Conservation (phyloP, 805 yeast genomes). For the Sungouiozyma intestinalis region DNA sequence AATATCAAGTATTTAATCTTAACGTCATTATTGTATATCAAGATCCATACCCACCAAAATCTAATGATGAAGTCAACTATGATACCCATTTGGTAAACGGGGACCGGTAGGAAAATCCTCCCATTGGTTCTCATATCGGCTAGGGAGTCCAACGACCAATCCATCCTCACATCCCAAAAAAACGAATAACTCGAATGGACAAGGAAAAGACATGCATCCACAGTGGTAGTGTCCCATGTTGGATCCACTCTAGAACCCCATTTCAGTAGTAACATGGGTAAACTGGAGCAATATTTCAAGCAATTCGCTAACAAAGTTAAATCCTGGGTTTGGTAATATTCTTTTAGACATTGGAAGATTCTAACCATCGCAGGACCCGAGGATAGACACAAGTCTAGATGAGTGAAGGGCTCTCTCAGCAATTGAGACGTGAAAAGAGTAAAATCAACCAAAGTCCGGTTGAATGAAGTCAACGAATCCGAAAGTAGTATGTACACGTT, state of each 20-base stretch:
- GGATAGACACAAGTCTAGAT: slow-evolving; percentile 25
- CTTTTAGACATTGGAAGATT: slow-evolving; percentile 70
- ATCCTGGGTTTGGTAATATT: slow-evolving; percentile 38
- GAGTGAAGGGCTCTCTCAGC: slow-evolving; percentile 8
- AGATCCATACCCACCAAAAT: slow-evolving; percentile 63
- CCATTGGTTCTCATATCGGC: slow-evolving; percentile 10
- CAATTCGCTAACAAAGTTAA: slow-evolving; percentile 57
- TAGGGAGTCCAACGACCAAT: slow-evolving; percentile 69
- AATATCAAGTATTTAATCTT: slow-evolving; percentile 53
- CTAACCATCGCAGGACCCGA: slow-evolving; percentile 63
- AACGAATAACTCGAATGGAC: slow-evolving; percentile 71
- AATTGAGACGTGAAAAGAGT: slow-evolving; percentile 44
- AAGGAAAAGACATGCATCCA: slow-evolving; percentile 34
- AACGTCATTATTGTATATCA: slow-evolving; percentile 23
- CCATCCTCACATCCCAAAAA: slow-evolving; percentile 82
- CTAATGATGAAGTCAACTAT: slow-evolving; percentile 53
- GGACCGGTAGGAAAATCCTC: slow-evolving; percentile 10
- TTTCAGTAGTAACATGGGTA: slow-evolving; percentile 40
- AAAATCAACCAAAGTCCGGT: slow-evolving; percentile 66
- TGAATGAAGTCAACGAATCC: slow-evolving; percentile 76
- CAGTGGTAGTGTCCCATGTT: background rate
- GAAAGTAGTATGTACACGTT: slow-evolving; percentile 64
- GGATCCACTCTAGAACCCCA: slow-evolving; percentile 16
- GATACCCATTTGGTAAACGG: slow-evolving; percentile 48
- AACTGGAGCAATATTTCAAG: slow-evolving; percentile 58